Base-by-base conservation (phyloP, 1,284 basidiomycete genomes). In the Naganishia sp. region DNA sequence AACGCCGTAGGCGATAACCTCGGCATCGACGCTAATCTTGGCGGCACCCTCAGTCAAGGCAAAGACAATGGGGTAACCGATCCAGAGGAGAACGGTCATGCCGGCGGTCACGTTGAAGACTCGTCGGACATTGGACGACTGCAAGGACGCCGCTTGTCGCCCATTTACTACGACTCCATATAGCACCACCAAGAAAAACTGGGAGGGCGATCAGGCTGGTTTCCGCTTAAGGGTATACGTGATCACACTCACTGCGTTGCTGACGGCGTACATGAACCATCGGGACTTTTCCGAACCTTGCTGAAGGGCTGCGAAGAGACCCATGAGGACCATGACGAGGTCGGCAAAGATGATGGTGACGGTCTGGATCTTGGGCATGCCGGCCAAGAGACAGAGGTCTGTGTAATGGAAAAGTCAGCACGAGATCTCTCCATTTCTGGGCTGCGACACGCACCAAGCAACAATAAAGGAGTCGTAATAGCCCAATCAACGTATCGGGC, bases 1-100 rank as follows among this genome's bases (percentile, higher is more conserved):
- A 4, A 79, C 67, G 65, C 74, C 78, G 53, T 74, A 76, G 11
- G 72, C 70, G 71, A 80, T 79, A 63, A 76, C 71, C 70, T 80
- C 76, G 21, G 73, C 72, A 67, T 79, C 70, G 66, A 77, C 64
- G 28, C 53, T 60, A 28, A 69, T 61, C 60, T 31, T 64, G 21
- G 54, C 65, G 32, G 58, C 63, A 18, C 64, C 63, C 43, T 62
- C 68, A 23, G 65, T 63, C 58, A 68, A 63, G 32, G 57, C 67
- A 23, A 58, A 63, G 39, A 69, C 47, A 43, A 69, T 66, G 13
- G 75, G 74, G 71, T 77, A 76, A 52, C 70, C 75, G 31, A 70
- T 70, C 74, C 72, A 78, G 39, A 74, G 70, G 54, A 74, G 73
- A 54, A 58, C 23, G 6, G 53, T 69, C 62, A 70, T 66, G 11